Conservation (phyloP, 2,329 filamentous ascomycete genomes). For the Cladosporium phlei region DNA sequence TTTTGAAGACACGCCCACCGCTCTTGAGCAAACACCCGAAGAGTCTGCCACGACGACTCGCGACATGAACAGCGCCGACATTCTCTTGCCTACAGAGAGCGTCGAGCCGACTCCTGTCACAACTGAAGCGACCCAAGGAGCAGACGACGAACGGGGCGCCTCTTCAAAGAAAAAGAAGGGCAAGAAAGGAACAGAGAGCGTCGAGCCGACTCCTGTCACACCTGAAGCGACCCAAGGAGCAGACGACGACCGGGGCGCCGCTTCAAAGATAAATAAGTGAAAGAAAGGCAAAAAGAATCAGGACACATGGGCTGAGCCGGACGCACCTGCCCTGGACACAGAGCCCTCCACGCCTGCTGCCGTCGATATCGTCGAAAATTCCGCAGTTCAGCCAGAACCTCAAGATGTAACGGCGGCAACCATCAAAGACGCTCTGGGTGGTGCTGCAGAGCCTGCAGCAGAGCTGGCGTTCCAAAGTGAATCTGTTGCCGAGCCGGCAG, state of each 20-base stretch:
- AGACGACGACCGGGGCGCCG: slow-evolving; percentile 14
- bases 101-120: background rate
- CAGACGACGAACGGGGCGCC: slow-evolving; percentile 14
- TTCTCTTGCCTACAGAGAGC: slow-evolving; percentile 18
- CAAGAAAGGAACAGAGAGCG: slow-evolving; percentile 27
- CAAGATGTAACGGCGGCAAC: background rate
- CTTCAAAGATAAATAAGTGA: slow-evolving; percentile 20
- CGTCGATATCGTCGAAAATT: background rate
- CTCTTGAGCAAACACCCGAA: background rate
- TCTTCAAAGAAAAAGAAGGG: slow-evolving; percentile 26
- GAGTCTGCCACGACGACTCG: background rate
- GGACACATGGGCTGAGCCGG: background rate
- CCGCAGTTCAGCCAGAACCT: background rate
- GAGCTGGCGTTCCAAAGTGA: background rate
- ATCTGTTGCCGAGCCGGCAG: background rate
- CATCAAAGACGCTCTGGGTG: background rate
- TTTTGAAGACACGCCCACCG: background rate
- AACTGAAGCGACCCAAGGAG: background rate
- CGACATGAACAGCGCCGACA: no score
- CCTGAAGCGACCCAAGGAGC: background rate
- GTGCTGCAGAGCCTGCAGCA: background rate
- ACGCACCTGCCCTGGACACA: background rate
- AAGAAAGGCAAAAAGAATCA: slow-evolving; percentile 21
- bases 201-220: background rate
- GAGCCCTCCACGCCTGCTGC: background rate